phyloP scores from a whole-genome alignment of 2,329 filamentous ascomycete species.

The Pseudogymnoascus sp. region DNA sequence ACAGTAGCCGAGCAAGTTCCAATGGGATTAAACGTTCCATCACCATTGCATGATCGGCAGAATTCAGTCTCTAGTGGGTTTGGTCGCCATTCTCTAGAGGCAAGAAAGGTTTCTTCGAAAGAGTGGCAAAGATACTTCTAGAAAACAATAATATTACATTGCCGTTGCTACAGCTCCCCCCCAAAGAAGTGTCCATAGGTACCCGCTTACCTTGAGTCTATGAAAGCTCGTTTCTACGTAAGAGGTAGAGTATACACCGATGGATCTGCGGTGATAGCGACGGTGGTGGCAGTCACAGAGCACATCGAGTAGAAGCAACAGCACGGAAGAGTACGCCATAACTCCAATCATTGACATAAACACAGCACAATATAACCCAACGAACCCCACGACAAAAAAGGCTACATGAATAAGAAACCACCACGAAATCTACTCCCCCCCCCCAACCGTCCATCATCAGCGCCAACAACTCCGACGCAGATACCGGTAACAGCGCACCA shows the following conservation, averaged over 20 bases:
- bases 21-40: neutral
- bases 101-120: conserved; percentile 1
- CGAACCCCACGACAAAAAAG: neutral
- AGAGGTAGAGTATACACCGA: neutral
- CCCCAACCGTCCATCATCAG: conserved; percentile 13
- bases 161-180: too few species aligned
- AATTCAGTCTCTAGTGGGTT: neutral
- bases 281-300: neutral
- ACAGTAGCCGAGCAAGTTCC: neutral
- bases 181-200: too few species aligned
- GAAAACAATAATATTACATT: neutral
- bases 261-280: neutral
- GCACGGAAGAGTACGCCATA: neutral
- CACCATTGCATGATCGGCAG: neutral
- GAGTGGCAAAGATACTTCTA: conserved; percentile 1
- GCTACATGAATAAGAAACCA: neutral
- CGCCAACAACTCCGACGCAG: neutral
- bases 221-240: neutral
- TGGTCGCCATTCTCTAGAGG: neutral
- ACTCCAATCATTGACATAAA: conserved; percentile 8
- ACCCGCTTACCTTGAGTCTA: too few species aligned
- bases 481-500: neutral
- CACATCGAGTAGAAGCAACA: neutral
- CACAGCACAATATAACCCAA: neutral
- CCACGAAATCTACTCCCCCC: neutral